Conservation (phyloP, 2,329 filamentous ascomycete genomes). For the Sporothrix phasma region DNA sequence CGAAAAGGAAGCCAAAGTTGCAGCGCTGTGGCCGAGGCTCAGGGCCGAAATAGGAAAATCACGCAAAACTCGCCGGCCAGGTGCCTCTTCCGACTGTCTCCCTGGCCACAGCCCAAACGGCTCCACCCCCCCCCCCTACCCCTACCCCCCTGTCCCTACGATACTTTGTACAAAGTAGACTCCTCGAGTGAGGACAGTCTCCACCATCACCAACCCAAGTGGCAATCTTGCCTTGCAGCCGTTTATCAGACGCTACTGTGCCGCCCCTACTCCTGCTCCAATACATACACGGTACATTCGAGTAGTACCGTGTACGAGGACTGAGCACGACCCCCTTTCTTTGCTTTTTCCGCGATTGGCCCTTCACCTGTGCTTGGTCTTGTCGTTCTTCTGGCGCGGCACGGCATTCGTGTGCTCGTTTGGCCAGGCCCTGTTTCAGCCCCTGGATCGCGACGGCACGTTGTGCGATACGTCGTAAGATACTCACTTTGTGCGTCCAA, state of each 20-base stretch:
- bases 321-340: neutral
- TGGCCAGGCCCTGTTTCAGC: neutral
- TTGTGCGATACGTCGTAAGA: no score
- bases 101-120: neutral
- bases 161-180: no score
- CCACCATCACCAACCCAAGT: neutral
- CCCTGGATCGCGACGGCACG: no score
- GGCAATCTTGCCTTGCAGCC: constrained; percentile 9
- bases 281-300: no score
- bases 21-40: constrained; percentile 3
- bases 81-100: neutral
- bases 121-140: no score
- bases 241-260: constrained; percentile 9
- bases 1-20: constrained; percentile 6
- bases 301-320: no score
- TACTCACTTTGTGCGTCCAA: no score
- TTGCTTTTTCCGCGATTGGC: neutral
- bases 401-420: neutral
- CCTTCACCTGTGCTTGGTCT: neutral
- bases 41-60: constrained; percentile 8
- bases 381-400: neutral
- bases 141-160: neutral
- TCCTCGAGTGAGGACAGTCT: neutral
- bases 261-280: neutral
- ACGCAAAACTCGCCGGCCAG: neutral